These are phyloP conservation scores for Pichia ethanolica DNA, from an alignment of 805 yeast genomes.

Conservation along the genomic window DNA sequence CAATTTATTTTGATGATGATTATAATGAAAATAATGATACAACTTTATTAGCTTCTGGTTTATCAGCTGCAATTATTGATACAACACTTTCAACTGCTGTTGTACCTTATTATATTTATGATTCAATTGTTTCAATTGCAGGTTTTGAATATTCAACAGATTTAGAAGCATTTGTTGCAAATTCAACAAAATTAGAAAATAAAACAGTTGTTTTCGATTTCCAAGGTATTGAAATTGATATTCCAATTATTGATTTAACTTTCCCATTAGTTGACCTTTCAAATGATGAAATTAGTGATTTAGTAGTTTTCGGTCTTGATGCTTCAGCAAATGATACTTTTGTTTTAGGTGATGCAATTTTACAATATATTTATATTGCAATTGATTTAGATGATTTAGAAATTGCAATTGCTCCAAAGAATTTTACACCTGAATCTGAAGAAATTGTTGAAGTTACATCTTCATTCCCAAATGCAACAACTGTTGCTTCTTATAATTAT, in stretches of 20 bases:
- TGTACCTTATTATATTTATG: constrained; percentile 31
- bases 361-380: constrained; percentile 45
- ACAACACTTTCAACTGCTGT: constrained; percentile 45
- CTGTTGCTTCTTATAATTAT: constrained; percentile 7
- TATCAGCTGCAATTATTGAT: constrained; percentile 37
- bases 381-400: constrained; percentile 43
- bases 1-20: constrained; percentile 25
- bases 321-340: constrained; percentile 24
- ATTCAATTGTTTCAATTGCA: constrained; percentile 22
- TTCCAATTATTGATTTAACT: constrained; percentile 31
- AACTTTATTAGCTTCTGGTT: constrained; percentile 13
- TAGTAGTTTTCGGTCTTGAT: constrained; percentile 35
- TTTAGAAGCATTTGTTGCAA: constrained; percentile 37
- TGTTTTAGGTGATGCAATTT: constrained; percentile 48
- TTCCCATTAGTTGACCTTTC: constrained; percentile 6
- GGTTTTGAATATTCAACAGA: constrained; percentile 34
- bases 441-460: constrained; percentile 5
- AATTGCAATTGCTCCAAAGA: constrained; percentile 35
- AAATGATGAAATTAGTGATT: constrained; percentile 11
- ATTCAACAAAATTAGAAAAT: constrained; percentile 28
- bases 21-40: constrained; percentile 6
- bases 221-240: constrained; percentile 43
- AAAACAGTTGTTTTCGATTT: constrained; percentile 37
- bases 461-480: constrained; percentile 11
- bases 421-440: constrained; percentile 7